Conservation (phyloP, 768 basidiomycete species). For the Panus rudis region DNA sequence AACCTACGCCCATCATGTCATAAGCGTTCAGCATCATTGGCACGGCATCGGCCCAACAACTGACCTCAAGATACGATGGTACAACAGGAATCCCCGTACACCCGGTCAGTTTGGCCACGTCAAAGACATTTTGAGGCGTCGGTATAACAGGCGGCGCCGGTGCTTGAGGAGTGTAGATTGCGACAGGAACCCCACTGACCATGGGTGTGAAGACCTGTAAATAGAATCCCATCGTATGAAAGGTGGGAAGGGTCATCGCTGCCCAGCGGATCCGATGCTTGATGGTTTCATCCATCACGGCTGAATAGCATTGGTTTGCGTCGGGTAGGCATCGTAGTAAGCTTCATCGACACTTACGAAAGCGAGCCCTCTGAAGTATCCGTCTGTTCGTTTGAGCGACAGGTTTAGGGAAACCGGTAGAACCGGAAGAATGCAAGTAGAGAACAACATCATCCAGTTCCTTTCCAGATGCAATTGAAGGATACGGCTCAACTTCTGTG, state of each 20-base stretch:
- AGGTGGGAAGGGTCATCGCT: constrained; percentile 9
- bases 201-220: constrained; percentile 8
- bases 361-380: constrained; percentile 12
- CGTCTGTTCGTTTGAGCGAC: constrained; percentile 19
- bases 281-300: neutral
- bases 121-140: constrained; percentile 11
- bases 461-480: neutral
- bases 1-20: constrained; percentile 2
- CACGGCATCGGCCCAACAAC: neutral
- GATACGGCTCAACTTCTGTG: constrained; percentile 7
- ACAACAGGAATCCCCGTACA: constrained; percentile 8
- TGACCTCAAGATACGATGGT: constrained; percentile 14
- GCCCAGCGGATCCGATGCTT: neutral
- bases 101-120: constrained; percentile 3
- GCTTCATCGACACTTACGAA: constrained; percentile 7
- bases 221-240: constrained; percentile 9
- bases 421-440: constrained; percentile 45
- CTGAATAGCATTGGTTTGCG: neutral
- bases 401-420: constrained; percentile 39
- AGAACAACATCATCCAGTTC: constrained; percentile 13
- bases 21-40: neutral
- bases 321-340: neutral
- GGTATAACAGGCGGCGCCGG: constrained; percentile 12
- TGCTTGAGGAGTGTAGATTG: constrained; percentile 8
- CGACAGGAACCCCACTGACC: constrained; percentile 4